phyloP scores from a whole-genome alignment of 805 yeast species.

The Cyberlindnera petersonii region DNA sequence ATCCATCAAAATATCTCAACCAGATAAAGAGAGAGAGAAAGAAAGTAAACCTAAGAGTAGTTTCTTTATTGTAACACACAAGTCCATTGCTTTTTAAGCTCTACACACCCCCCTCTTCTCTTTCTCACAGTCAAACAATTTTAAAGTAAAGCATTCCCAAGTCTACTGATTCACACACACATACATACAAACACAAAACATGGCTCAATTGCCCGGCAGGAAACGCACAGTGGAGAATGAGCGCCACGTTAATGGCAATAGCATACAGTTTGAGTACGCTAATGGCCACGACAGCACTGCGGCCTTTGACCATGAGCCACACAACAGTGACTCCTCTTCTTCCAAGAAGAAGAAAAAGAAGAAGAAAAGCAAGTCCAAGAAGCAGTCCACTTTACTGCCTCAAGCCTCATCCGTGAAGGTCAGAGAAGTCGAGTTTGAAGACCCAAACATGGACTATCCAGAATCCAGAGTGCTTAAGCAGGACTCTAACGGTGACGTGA shows the following conservation, averaged over 20 bases:
- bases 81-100: too few species aligned
- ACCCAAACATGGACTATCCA: slow-evolving; percentile 64
- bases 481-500: slow-evolving; percentile 71
- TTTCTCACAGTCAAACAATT: too few species aligned
- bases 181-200: slow-evolving; percentile 3
- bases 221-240: slow-evolving; percentile 2
- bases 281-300: background rate
- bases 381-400: background rate
- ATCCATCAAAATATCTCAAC: too few species aligned
- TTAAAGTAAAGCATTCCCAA: too few species aligned
- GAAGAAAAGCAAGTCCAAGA: slow-evolving; percentile 28
- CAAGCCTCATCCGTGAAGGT: slow-evolving; percentile 5
- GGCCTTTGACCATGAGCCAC: slow-evolving; percentile 2
- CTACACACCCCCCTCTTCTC: too few species aligned
- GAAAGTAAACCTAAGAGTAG: too few species aligned
- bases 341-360: slow-evolving; percentile 31
- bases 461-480: slow-evolving; percentile 66
- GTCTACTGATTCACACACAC: background rate
- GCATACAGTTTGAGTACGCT: slow-evolving; percentile 31
- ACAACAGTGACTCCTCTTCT: slow-evolving; percentile 4
- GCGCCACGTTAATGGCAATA: slow-evolving; percentile 28
- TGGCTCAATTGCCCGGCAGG: slow-evolving; percentile 6
- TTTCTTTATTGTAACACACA: too few species aligned
- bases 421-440: slow-evolving; percentile 36
- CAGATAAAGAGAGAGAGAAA: too few species aligned